A percentile compares a stretch with the other conserved stretches of the same genome.
Evolutionary conservation across 2,329 filamentous ascomycete genomes (phyloP).

Genomic region (Trichoderma afroharzianum): DNA sequence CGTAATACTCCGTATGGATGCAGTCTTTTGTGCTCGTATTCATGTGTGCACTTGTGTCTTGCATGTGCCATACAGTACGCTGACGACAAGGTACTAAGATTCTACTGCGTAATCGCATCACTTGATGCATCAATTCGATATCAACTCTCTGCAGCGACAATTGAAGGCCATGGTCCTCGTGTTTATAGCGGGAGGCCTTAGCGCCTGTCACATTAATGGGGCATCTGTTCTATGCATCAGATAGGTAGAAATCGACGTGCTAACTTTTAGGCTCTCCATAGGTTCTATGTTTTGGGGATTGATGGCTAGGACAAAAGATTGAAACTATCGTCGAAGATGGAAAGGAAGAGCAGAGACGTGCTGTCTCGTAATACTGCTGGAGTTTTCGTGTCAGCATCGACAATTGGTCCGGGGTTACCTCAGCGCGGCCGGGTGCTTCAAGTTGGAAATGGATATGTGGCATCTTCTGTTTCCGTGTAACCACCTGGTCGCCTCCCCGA

Average conservation of each 20-base stretch:
- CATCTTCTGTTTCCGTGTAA: constrained; percentile 6
- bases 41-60: not conserved
- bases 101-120: not conserved
- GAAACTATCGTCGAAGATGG: not conserved
- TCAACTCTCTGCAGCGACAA: not conserved
- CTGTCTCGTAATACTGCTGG: not conserved
- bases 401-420: not conserved
- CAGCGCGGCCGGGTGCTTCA: not conserved
- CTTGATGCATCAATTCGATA: not conserved
- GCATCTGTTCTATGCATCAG: not conserved
- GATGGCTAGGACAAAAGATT: not conserved
- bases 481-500: not conserved
- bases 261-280: constrained; percentile 6
- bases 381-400: not conserved
- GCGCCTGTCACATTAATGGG: constrained; percentile 7
- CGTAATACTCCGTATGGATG: not conserved
- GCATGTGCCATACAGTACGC: not conserved
- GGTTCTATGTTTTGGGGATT: not conserved
- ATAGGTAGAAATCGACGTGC: not conserved
- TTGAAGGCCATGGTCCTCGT: not conserved
- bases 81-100: not conserved
- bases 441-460: constrained; percentile 4
- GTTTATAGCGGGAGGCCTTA: not conserved
- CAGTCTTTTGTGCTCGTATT: not conserved
- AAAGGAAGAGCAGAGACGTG: not conserved